Conservation (phyloP, 345 rosid species). For the Schrenkiella parvula region DNA sequence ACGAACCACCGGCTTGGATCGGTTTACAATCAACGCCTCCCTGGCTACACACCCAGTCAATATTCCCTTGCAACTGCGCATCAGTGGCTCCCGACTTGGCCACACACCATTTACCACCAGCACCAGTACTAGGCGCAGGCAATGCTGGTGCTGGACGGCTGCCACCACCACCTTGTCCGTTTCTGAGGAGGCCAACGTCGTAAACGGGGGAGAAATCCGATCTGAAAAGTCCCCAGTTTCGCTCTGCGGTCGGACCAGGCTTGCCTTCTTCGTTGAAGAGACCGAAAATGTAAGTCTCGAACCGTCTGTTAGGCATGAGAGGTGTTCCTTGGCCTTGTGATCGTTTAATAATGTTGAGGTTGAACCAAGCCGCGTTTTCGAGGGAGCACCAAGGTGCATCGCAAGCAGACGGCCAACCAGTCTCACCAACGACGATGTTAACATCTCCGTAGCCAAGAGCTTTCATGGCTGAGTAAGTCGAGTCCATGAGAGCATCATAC, state of each 20-base stretch:
- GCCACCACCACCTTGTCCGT: slow-evolving; percentile 35
- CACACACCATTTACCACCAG: slow-evolving; percentile 56
- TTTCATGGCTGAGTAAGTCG: slow-evolving; percentile 67
- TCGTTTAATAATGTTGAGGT: slow-evolving; percentile 44
- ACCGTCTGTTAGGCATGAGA: slow-evolving; percentile 60
- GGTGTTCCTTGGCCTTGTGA: slow-evolving; percentile 68
- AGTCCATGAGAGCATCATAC: slow-evolving; percentile 64
- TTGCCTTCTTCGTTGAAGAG: slow-evolving; percentile 78
- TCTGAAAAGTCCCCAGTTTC: slow-evolving; percentile 72
- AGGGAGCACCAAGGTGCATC: slow-evolving; percentile 48
- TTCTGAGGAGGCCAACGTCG: slow-evolving; percentile 46
- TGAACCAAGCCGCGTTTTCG: slow-evolving; percentile 57
- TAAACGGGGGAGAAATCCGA: slow-evolving; percentile 74
- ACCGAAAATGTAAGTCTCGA: slow-evolving; percentile 72
- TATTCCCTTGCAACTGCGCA: slow-evolving; percentile 49
- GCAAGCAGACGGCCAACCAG: slow-evolving; percentile 84
- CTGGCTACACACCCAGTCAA: slow-evolving; percentile 59
- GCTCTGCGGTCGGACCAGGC: slow-evolving; percentile 60
- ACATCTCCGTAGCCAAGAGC: slow-evolving; percentile 64
- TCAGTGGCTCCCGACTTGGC: slow-evolving; percentile 42
- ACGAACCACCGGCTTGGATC: slow-evolving; percentile 65
- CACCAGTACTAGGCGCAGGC: slow-evolving; percentile 10
- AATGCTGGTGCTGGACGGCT: slow-evolving; percentile 27
- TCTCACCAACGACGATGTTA: slow-evolving; percentile 60
- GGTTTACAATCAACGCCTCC: slow-evolving; percentile 76